phyloP scores from a whole-genome alignment of 495 filamentous ascomycete genomes.

The Bathelium albidoporum region DNA sequence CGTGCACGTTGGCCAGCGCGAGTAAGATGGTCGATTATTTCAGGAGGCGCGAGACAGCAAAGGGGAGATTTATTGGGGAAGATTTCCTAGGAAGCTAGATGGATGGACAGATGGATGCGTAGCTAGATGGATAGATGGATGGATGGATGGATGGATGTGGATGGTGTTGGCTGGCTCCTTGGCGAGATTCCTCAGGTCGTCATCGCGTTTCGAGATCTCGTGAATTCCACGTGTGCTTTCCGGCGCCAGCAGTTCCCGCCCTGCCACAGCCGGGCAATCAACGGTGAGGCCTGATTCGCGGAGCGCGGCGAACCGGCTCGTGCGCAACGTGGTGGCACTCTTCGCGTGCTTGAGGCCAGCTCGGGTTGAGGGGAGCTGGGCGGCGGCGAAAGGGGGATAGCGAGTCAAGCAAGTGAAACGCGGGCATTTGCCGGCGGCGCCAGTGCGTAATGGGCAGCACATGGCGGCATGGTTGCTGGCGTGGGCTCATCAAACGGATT shows the following conservation, averaged over 20 bases:
- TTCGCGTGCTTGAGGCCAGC: not conserved
- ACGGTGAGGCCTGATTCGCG: too few relatives aligned
- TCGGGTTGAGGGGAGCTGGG: not conserved
- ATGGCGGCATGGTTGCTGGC: not conserved
- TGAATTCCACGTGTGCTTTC: constrained; percentile 3
- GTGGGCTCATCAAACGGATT: not conserved
- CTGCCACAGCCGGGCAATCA: not conserved
- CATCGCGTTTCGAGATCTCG: constrained; percentile 4
- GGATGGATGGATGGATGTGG: too few relatives aligned
- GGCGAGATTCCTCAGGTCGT: not conserved
- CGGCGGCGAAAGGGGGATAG: not conserved
- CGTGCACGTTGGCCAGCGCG: not conserved
- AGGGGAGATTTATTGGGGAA: not conserved
- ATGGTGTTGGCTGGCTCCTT: not conserved
- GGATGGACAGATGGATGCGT: too few relatives aligned
- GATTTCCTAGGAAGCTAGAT: not conserved
- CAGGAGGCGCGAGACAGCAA: not conserved
- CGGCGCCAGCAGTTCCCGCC: constrained; percentile 2
- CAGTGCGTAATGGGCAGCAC: constrained; percentile 1
- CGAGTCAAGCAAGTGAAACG: not conserved
- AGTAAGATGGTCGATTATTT: not conserved
- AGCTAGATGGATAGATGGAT: too few relatives aligned
- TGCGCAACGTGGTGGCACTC: not conserved
- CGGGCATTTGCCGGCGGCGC: not conserved
- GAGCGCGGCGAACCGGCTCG: too few relatives aligned